A percentile compares a stretch with the other conserved stretches of the same genome.
phyloP scores from a whole-genome alignment of 345 rosid genomes.

The Eucalyptus camaldulensis region DNA sequence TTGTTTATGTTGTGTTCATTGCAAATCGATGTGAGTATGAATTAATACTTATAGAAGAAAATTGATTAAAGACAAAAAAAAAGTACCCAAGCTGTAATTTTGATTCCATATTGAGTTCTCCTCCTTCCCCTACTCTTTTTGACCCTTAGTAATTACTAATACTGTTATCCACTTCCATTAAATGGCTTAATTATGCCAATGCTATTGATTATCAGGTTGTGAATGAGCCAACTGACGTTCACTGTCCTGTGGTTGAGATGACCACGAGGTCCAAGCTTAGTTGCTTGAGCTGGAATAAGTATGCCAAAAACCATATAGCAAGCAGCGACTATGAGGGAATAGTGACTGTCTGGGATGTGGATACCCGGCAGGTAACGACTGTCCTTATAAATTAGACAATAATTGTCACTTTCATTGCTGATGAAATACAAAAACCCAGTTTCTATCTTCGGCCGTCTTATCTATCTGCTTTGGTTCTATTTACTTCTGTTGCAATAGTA shows the following conservation, averaged over 20 bases:
- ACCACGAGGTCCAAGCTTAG: conserved; percentile 93
- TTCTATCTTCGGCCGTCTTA: neutral
- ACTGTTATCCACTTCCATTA: neutral
- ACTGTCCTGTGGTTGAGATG: conserved; percentile 94
- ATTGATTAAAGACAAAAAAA: neutral
- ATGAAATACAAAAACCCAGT: neutral
- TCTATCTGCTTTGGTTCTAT: neutral
- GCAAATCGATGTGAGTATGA: neutral
- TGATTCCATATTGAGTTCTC: neutral
- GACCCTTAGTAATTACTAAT: neutral
- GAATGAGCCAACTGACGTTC: conserved; percentile 62
- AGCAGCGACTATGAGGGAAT: conserved; percentile 99
- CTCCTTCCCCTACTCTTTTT: neutral
- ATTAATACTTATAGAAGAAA: neutral
- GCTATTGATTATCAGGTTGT: conserved; percentile 41
- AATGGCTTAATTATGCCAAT: neutral
- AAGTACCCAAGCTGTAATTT: neutral
- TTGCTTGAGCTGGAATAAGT: conserved; percentile 98
- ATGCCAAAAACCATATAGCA: conserved; percentile 82
- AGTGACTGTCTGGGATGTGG: conserved; percentile 98
- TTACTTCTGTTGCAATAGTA: neutral
- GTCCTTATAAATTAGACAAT: neutral
- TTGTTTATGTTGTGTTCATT: neutral
- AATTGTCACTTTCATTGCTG: neutral
- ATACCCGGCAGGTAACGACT: conserved; percentile 69